These are phyloP conservation scores for Protea cynaroides DNA, from an alignment of 164 flowering plant species.

Conservation along the genomic window DNA sequence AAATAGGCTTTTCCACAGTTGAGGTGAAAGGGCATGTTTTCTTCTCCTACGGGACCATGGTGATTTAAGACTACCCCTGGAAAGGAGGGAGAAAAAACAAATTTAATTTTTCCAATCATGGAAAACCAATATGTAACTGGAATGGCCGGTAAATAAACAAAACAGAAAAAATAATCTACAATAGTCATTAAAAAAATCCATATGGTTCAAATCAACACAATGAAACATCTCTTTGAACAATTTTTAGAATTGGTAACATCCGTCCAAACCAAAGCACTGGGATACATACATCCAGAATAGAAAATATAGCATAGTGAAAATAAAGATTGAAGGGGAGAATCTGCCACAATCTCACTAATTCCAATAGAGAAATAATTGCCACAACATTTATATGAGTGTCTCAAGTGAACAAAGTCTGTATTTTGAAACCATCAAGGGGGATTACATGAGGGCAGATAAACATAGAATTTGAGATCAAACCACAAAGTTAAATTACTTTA, in stretches of 20 bases:
- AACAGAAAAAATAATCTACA: background rate
- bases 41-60: slow-evolving; percentile 96
- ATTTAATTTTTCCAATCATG: background rate
- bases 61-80: slow-evolving; percentile 75
- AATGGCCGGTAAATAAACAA: background rate
- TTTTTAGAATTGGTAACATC: background rate
- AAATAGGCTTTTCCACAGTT: slow-evolving; percentile 69
- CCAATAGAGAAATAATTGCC: too few relatives aligned
- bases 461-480: too few relatives aligned
- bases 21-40: slow-evolving; percentile 68
- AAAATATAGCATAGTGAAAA: too few relatives aligned
- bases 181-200: background rate
- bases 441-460: too few relatives aligned
- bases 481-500: too few relatives aligned
- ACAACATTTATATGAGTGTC: too few relatives aligned
- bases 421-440: too few relatives aligned
- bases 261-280: background rate
- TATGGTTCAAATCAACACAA: background rate
- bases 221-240: background rate
- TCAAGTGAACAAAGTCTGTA: too few relatives aligned
- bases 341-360: too few relatives aligned
- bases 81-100: slow-evolving; percentile 6
- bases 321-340: too few relatives aligned
- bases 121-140: background rate
- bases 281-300: background rate